Base-by-base conservation (phyloP, 1,284 basidiomycete genomes). In the Termitomyces sp. region DNA sequence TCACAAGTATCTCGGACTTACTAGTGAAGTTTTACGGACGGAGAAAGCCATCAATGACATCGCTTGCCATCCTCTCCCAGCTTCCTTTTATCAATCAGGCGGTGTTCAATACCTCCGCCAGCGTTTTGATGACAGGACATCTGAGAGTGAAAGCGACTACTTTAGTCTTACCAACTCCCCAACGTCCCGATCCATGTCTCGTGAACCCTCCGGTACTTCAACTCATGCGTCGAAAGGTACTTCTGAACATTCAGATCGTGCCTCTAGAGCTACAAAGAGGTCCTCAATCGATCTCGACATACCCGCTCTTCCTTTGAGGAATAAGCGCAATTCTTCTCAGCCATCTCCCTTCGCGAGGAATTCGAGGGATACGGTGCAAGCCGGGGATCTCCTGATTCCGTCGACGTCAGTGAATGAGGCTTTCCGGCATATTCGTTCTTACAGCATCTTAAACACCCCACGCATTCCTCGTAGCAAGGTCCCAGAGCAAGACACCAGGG, bases 11-110 rank as follows among this genome's bases (percentile, higher is more conserved):
- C 83, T 99, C 7, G 96, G 96, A 1, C 71, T 99, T 50, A 99
- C 96, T 0, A 88, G 88, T 28, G 96, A 99, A 70, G 92, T 99
- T 10, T 85, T 99, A 51, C 86, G 94, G 28, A 96, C 96, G 0
- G 96, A 99, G 73, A 92, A 97, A 65, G 88, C 92, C 0, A 94
- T 99, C 69, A 99, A 99, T 66, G 88, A 94, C 57, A 87, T 98
- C 57, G 96, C 97, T 12, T 95, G 93, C 58, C 93, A 98, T 69
- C 95, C 96, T 3, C 78, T 99, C 0, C 95, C 96, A 0, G 73
- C 83, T 24, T 83, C 84, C 0, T 99, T 99, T 73, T 99, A 98
- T 68, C 90, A 94, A 66, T 86, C 90, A n/a, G 92, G 92, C 6
- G 96, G 96, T 1, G 82, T 99, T 65, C 86, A 93, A 66, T 81